Evolutionary conservation across 2,329 filamentous ascomycete genomes (phyloP).

Genomic region (Lachnellula suecica): DNA sequence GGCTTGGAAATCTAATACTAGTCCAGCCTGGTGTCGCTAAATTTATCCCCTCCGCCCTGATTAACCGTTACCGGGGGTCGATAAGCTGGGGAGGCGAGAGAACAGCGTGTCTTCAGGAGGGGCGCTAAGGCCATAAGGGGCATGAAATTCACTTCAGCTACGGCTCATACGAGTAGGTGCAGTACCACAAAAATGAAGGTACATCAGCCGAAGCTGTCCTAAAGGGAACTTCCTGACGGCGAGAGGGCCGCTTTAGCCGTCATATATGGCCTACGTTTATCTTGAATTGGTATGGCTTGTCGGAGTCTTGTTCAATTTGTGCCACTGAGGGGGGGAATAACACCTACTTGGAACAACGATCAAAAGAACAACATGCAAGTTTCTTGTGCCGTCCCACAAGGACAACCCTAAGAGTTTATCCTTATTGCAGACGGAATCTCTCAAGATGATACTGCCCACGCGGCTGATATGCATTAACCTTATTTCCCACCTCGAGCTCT

Average conservation of each 20-base stretch:
- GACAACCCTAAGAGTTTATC: neutral
- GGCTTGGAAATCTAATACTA: neutral
- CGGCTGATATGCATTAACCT: neutral
- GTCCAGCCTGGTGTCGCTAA: slow-evolving; percentile 4
- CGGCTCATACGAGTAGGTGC: too few relatives aligned
- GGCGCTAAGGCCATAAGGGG: neutral
- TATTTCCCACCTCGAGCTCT: neutral
- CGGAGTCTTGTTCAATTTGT: too few relatives aligned
- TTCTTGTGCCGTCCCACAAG: neutral
- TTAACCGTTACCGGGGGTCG: neutral
- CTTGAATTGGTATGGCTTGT: too few relatives aligned
- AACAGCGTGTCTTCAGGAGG: slow-evolving; percentile 16
- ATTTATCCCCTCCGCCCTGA: slow-evolving; percentile 6
- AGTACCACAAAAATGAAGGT: too few relatives aligned
- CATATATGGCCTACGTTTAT: too few relatives aligned
- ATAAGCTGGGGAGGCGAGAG: slow-evolving; percentile 11
- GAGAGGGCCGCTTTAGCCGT: too few relatives aligned
- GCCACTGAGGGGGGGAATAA: too few relatives aligned
- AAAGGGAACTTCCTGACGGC: too few relatives aligned
- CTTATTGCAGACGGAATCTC: neutral
- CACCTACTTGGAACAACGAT: too few relatives aligned
- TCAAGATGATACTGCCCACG: neutral
- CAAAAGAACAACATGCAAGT: neutral
- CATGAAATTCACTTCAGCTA: too few relatives aligned
- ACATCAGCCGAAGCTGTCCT: too few relatives aligned